phyloP scores from a whole-genome alignment of 1,139 yeast genomes.

The Saccharomyces pastorianus region DNA sequence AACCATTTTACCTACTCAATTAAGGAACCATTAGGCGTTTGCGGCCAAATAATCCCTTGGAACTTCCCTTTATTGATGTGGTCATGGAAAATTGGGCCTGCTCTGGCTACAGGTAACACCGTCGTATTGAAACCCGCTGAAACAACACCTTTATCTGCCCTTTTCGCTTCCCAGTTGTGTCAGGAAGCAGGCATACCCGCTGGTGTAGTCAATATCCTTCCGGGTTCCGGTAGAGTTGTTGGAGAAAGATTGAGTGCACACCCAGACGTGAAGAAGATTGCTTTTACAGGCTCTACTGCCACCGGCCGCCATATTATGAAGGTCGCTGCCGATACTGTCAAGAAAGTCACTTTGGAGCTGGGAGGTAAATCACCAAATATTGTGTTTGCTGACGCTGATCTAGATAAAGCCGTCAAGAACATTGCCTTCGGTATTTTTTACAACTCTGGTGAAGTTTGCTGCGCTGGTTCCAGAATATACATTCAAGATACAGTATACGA shows the following conservation, averaged over 20 bases:
- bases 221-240: slow-evolving; percentile 59
- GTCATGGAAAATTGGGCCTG: slow-evolving; percentile 78
- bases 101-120: slow-evolving; percentile 75
- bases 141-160: slow-evolving; percentile 72
- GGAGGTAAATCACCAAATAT: slow-evolving; percentile 64
- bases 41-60: slow-evolving; percentile 84
- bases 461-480: slow-evolving; percentile 62
- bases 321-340: slow-evolving; percentile 57
- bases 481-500: slow-evolving; percentile 58
- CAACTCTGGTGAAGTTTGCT: slow-evolving; percentile 66
- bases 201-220: slow-evolving; percentile 68
- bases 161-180: slow-evolving; percentile 52
- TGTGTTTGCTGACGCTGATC: slow-evolving; percentile 50
- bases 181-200: slow-evolving; percentile 72
- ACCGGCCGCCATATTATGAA: slow-evolving; percentile 70
- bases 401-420: slow-evolving; percentile 43
- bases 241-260: slow-evolving; percentile 55
- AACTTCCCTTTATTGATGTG: slow-evolving; percentile 76
- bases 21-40: slow-evolving; percentile 66
- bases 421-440: slow-evolving; percentile 45
- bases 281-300: slow-evolving; percentile 82
- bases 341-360: slow-evolving; percentile 66
- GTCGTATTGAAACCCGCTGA: slow-evolving; percentile 77
- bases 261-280: slow-evolving; percentile 60
- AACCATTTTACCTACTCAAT: slow-evolving; percentile 44